Evolutionary conservation across 1,139 yeast genomes (phyloP).

Genomic region (Kodamaea plutei): DNA sequence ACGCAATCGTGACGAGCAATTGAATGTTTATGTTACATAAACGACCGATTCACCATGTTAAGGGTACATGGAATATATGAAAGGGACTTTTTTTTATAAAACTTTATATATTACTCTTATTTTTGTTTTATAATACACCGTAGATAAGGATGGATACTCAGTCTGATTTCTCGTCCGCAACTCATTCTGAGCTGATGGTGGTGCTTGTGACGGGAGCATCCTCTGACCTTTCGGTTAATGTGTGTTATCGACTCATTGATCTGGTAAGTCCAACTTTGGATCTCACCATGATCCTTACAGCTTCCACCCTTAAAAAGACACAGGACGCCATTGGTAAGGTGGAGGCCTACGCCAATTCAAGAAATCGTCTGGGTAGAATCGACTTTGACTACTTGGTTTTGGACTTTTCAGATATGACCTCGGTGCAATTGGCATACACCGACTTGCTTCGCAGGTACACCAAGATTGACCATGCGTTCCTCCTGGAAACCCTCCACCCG

Average conservation of each 20-base stretch:
- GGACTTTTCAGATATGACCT: slow-evolving; percentile 85
- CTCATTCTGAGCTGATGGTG: slow-evolving; percentile 23
- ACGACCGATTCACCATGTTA: neutral
- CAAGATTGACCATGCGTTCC: slow-evolving; percentile 70
- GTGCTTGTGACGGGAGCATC: slow-evolving; percentile 45
- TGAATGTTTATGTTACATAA: neutral
- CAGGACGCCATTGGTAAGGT: slow-evolving; percentile 68
- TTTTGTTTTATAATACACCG: too few relatives aligned
- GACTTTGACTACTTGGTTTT: slow-evolving; percentile 84
- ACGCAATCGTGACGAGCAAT: too few relatives aligned
- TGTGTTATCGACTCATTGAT: slow-evolving; percentile 73
- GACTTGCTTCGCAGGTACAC: slow-evolving; percentile 62
- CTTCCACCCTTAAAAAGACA: slow-evolving; percentile 81
- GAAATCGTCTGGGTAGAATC: slow-evolving; percentile 46
- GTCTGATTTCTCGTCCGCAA: slow-evolving; percentile 12
- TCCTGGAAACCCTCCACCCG: slow-evolving; percentile 88
- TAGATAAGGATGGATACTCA: slow-evolving; percentile 4
- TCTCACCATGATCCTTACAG: slow-evolving; percentile 78
- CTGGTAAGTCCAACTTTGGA: slow-evolving; percentile 49
- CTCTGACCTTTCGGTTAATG: slow-evolving; percentile 79
- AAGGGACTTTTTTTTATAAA: neutral
- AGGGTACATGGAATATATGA: neutral
- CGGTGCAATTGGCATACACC: slow-evolving; percentile 67
- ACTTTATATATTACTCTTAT: too few relatives aligned
- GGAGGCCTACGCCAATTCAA: slow-evolving; percentile 44